These are phyloP conservation scores for Syzygium syzygioides DNA, from an alignment of 441 rosid genomes.

Conservation along the genomic window DNA sequence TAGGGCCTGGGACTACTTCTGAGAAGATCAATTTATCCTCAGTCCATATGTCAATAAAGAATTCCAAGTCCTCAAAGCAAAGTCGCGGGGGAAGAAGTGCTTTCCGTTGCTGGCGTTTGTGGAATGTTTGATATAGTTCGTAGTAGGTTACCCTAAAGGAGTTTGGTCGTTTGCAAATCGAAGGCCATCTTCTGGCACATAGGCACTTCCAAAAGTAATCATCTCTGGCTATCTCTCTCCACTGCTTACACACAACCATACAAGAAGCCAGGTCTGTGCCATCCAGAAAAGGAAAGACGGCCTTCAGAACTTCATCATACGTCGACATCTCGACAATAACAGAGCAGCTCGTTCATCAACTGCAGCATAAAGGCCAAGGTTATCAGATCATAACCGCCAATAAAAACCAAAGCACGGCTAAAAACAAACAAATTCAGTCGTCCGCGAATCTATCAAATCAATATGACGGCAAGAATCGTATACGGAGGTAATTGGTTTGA, in stretches of 20 bases:
- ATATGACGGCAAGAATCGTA: too few species aligned
- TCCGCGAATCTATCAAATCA: neutral
- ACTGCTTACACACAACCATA: conserved; percentile 68
- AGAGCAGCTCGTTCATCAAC: neutral
- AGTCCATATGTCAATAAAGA: conserved; percentile 78
- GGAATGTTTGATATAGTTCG: conserved; percentile 57
- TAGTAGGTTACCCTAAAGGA: conserved; percentile 61
- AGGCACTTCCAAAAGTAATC: conserved; percentile 88
- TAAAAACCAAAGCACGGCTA: neutral
- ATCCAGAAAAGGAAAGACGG: conserved; percentile 75
- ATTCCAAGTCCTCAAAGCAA: conserved; percentile 64
- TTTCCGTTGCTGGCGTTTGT: conserved; percentile 39
- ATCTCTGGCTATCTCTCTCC: conserved; percentile 71
- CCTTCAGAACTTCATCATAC: conserved; percentile 61
- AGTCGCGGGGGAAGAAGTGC: conserved; percentile 67
- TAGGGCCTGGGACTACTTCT: conserved; percentile 61
- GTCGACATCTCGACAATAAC: conserved; percentile 33
- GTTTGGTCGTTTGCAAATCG: conserved; percentile 57
- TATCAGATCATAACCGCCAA: neutral
- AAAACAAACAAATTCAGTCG: neutral
- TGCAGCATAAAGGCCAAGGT: neutral
- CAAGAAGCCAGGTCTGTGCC: conserved; percentile 73
- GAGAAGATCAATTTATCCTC: conserved; percentile 65
- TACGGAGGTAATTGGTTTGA: too few species aligned
- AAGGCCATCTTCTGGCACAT: conserved; percentile 89